Conservation (phyloP, 805 yeast genomes). For the Sugiyamaella boreocaroliniensis region DNA sequence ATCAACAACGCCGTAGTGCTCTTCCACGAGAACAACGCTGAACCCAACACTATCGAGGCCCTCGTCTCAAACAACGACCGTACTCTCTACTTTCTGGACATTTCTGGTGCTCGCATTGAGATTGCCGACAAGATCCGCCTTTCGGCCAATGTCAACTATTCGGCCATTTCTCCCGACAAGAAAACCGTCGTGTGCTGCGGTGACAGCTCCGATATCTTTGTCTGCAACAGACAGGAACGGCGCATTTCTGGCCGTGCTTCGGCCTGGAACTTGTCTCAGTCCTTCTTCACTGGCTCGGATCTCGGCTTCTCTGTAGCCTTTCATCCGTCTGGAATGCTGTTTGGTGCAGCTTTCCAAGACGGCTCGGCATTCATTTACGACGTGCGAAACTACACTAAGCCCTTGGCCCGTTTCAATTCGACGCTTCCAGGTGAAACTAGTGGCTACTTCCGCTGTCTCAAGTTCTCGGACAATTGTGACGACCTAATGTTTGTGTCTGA, state of each 20-base stretch:
- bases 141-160: slow-evolving; percentile 68
- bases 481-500: slow-evolving; percentile 74
- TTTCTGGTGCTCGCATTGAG: slow-evolving; percentile 43
- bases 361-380: slow-evolving; percentile 77
- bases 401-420: slow-evolving; percentile 34
- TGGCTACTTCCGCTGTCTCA: slow-evolving; percentile 65
- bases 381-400: slow-evolving; percentile 46
- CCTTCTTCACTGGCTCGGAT: slow-evolving; percentile 56
- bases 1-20: slow-evolving; percentile 69
- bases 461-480: slow-evolving; percentile 59
- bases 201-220: slow-evolving; percentile 60
- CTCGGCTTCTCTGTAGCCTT: slow-evolving; percentile 80
- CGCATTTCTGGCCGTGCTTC: slow-evolving; percentile 14
- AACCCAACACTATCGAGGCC: slow-evolving; percentile 39
- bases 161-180: slow-evolving; percentile 58
- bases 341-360: slow-evolving; percentile 80
- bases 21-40: slow-evolving; percentile 29
- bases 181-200: slow-evolving; percentile 64
- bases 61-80: slow-evolving; percentile 81
- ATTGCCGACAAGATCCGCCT: slow-evolving; percentile 41
- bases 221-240: slow-evolving; percentile 29
- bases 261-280: slow-evolving; percentile 30
- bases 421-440: slow-evolving; percentile 37
- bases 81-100: slow-evolving; percentile 56
- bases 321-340: slow-evolving; percentile 64